These are phyloP conservation scores for Venturia oleaginea DNA, from an alignment of 2,329 filamentous ascomycete species.

Conservation along the genomic window DNA sequence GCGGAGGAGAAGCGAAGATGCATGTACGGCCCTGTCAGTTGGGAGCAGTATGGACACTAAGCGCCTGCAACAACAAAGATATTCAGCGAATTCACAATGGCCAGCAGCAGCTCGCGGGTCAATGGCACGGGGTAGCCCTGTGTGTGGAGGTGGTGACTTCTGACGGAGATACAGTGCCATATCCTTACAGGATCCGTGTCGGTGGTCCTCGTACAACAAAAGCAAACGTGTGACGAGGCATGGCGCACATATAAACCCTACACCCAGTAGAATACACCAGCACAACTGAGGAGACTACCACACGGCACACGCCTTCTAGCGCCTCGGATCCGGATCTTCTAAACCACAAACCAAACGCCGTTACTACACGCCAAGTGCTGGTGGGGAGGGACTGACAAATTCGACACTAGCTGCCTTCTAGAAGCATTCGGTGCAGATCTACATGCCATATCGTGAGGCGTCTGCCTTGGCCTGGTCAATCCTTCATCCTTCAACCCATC, in stretches of 20 bases:
- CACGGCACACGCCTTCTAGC: too few relatives aligned
- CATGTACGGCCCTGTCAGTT: background rate
- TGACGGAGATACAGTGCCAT: background rate
- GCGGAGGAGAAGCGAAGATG: background rate
- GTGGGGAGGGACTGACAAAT: background rate
- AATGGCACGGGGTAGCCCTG: background rate
- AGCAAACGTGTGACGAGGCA: background rate
- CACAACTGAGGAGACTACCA: background rate
- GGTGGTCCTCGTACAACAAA: background rate
- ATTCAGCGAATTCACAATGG: too few relatives aligned
- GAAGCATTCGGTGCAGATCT: background rate
- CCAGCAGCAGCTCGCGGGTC: too few relatives aligned
- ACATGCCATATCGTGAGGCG: background rate
- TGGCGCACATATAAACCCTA: background rate
- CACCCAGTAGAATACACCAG: background rate
- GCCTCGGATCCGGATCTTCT: background rate
- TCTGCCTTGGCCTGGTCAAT: too few relatives aligned
- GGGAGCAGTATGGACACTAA: background rate
- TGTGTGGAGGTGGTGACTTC: background rate
- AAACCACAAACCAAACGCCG: background rate
- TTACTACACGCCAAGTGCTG: background rate
- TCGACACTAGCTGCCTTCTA: background rate
- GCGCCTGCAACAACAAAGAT: background rate
- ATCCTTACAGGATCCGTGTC: background rate
- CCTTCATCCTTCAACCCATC: too few relatives aligned